Percentiles rank a stretch among this genome's conserved stretches.
phyloP scores from a whole-genome alignment of 495 filamentous ascomycete genomes.

The Articulospora tetracladia region DNA sequence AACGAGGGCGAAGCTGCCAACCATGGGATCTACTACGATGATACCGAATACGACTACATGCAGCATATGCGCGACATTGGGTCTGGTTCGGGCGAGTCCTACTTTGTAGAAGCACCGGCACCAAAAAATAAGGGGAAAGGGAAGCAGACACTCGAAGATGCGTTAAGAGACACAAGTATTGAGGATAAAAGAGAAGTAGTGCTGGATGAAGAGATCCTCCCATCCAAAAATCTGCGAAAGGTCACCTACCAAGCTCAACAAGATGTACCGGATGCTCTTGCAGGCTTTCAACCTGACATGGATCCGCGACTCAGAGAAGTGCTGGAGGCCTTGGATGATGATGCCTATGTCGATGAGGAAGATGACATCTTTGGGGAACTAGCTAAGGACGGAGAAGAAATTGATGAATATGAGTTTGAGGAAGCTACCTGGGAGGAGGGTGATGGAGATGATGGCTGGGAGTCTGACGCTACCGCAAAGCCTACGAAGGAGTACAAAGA shows the following conservation, averaged over 20 bases:
- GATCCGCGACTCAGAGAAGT: slow-evolving; percentile 90
- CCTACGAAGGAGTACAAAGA: slow-evolving; percentile 45
- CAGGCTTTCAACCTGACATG: slow-evolving; percentile 97
- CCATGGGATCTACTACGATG: slow-evolving; percentile 82
- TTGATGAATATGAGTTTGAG: slow-evolving; percentile 66
- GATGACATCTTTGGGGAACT: slow-evolving; percentile 80
- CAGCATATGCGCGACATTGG: slow-evolving; percentile 92
- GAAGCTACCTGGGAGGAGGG: slow-evolving; percentile 43
- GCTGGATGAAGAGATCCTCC: slow-evolving; percentile 65
- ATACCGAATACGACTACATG: slow-evolving; percentile 98
- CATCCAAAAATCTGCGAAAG: slow-evolving; percentile 66
- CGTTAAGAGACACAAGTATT: slow-evolving; percentile 62
- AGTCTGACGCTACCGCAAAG: slow-evolving; percentile 90
- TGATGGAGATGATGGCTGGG: slow-evolving; percentile 79
- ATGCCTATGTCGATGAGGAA: slow-evolving; percentile 90
- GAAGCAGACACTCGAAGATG: slow-evolving; percentile 74
- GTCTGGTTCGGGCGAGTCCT: slow-evolving; percentile 52
- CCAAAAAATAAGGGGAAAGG: slow-evolving; percentile 54
- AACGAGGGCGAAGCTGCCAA: slow-evolving; percentile 97
- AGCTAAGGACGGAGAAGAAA: slow-evolving; percentile 67
- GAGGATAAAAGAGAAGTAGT: slow-evolving; percentile 52
- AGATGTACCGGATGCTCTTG: slow-evolving; percentile 83
- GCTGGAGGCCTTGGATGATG: slow-evolving; percentile 91
- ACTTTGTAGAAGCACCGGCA: slow-evolving; percentile 72
- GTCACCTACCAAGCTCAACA: slow-evolving; percentile 90